Evolutionary conservation across 2,329 filamentous ascomycete species (phyloP), one percentile per base, ranked within the genome.

Genomic region (Zasmidium angulare): DNA sequence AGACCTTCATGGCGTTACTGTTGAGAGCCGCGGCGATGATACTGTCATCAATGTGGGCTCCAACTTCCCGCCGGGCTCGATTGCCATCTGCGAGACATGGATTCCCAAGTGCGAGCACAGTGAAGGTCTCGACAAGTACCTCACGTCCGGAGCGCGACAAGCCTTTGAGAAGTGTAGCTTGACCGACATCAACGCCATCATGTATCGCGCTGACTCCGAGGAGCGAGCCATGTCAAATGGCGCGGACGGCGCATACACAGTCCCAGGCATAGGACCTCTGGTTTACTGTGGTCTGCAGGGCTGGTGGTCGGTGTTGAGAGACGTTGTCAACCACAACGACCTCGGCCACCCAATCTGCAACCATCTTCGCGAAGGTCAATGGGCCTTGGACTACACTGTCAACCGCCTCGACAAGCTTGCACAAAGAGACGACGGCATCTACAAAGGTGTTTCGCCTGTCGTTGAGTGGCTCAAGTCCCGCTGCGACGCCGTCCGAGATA

Each of bases 241-340:
- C 2, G 83, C 84, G 60, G 91, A 97, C 72, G 93, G 95, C n/a
- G 87, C 88, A 9, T 99, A 98, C 76, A 84, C 87, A 54, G 89
- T 99, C 64, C 95, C 95, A 1, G 87, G 88, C 1, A 81, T 92
- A 71, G 93, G 93, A 1, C 86, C 89, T 60, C 83, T 97, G 46
- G 90, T 97, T 1, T 99, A 98, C 74, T 93, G 93, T 61, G 95
- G 95, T 61, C 82, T 99, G n/a, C 95, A 99, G 74, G 96, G 96
- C 40, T 99, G 95, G 93, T 96, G 93, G 92, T 97, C 92, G 72
- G 81, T 96, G 0, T 79, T 99, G 46, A 88, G 91, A 68, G 82
- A 89, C 58, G 89, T 99, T 62, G 90, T 98, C 67, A 84, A 83
- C 53, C 87, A 95, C 64, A 99, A 99, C 73, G 87, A 98, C 71